A percentile compares a stretch with the other conserved stretches of the same genome.
Conservation (phyloP, 345 rosid genomes). For the Eucalyptus coolabah region DNA sequence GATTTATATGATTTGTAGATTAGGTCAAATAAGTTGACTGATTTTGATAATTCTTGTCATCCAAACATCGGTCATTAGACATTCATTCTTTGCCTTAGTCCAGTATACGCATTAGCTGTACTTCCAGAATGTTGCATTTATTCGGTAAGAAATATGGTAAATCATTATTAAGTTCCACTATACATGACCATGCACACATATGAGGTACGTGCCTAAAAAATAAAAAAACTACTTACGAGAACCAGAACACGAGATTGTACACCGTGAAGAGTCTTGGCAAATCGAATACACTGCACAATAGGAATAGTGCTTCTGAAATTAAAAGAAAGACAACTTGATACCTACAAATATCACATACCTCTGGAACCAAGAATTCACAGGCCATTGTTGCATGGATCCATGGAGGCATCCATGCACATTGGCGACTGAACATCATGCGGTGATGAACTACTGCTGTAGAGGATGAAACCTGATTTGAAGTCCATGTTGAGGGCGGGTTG, state of each 20-base stretch:
- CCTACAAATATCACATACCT: neutral
- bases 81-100: neutral
- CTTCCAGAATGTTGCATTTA: neutral
- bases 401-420: neutral
- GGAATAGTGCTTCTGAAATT: neutral
- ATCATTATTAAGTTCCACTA: neutral
- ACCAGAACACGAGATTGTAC: neutral
- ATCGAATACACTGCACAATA: neutral
- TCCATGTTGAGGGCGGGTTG: constrained; percentile 11
- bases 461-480: constrained; percentile 10
- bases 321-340: neutral
- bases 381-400: neutral
- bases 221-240: neutral
- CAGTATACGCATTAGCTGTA: neutral
- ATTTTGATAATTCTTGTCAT: neutral
- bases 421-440: neutral
- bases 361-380: neutral
- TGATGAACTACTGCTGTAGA: neutral
- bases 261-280: neutral
- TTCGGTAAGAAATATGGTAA: neutral
- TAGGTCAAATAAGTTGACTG: neutral
- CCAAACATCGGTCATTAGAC: neutral
- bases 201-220: neutral
- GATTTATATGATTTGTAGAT: neutral
- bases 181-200: neutral